Evolutionary conservation across 192 early-diverging fungal genomes (phyloP), one percentile per base, ranked within the genome.

Genomic region (Backusella luteola): DNA sequence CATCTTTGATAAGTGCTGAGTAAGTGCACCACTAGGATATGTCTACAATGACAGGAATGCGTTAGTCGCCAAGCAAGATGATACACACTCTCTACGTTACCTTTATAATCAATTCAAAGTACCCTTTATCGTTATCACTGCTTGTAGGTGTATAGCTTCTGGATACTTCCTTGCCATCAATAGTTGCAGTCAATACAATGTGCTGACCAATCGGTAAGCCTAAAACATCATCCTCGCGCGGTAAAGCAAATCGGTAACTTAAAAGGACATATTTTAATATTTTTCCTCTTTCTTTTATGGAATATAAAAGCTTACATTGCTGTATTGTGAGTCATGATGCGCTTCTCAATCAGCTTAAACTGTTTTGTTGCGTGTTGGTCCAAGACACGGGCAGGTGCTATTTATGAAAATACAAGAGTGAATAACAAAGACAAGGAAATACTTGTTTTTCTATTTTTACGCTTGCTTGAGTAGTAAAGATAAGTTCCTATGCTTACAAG

Each of bases 181-280:
- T 76, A 35, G 35, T 35, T 2, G 67, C 75, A 8, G 74, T 36
- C 7, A 81, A 23, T 15, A 71, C 67, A 29, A 81, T 76, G 29
- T 81, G 79, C 36, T 95, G 95, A 0, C 96, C 96, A 69, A 94
- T 94, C 34, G 94, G 96, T 63, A 97, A 84, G 34, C 94, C 94
- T 46, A 96, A 85, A 34, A 84, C 74, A 32, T 85, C 85, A 34
- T 89, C 84, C 36, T 86, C 77, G 21, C 77, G 35, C 1, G 94
- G 93, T 53, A 97, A 89, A 34, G 84, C 89, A 80, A 97, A 95
- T 49, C 93, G 92, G 83, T 97, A 97, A 75, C 91, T 92, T 59
- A 35, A 44, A 15, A 32, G 2, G 32, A 67, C 5, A 21, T 67
- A 41, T 14, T 42, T 19, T 56, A 66, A 53, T 49, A 52, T 49